Conservation (phyloP, 495 filamentous ascomycete genomes). For the Penicillium coprophilum region DNA sequence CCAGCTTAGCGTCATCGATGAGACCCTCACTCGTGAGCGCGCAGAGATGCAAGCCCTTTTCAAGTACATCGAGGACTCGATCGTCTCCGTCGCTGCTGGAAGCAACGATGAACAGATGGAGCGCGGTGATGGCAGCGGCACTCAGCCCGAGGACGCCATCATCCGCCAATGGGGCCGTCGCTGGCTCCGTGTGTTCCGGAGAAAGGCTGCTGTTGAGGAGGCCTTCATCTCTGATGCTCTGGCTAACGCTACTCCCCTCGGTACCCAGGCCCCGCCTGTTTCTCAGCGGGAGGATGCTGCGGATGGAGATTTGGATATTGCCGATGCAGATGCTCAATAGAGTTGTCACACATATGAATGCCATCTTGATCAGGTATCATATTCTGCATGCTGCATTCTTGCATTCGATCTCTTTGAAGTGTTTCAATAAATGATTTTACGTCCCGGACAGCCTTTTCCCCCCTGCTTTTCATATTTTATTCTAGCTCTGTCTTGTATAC, state of each 20-base stretch:
- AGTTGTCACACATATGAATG: not conserved
- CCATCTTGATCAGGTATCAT: not conserved
- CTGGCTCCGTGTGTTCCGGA: constrained; percentile 81
- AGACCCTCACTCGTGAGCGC: constrained; percentile 64
- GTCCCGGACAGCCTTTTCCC: constrained; percentile 3
- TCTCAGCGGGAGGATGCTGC: constrained; percentile 22
- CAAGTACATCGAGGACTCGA: constrained; percentile 72
- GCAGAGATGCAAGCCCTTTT: constrained; percentile 76
- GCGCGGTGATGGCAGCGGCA: constrained; percentile 44
- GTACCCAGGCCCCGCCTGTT: constrained; percentile 28
- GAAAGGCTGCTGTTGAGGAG: constrained; percentile 84
- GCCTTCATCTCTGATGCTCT: constrained; percentile 50
- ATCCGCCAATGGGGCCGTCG: constrained; percentile 78
- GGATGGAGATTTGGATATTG: constrained; percentile 36
- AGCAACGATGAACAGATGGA: constrained; percentile 70
- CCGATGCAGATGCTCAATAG: constrained; percentile 31
- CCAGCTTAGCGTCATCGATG: constrained; percentile 61
- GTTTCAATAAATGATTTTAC: constrained; percentile 11
- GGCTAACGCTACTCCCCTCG: constrained; percentile 37
- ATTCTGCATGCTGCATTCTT: constrained; percentile 1
- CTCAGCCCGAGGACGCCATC: constrained; percentile 55
- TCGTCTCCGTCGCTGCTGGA: constrained; percentile 70
- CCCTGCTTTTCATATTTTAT: not conserved
- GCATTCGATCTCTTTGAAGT: constrained; percentile 1
- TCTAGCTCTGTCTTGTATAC: constrained; percentile 16